These are phyloP conservation scores for Phellinidium pouzarii DNA, from an alignment of 1,284 basidiomycete genomes.

Conservation along the genomic window DNA sequence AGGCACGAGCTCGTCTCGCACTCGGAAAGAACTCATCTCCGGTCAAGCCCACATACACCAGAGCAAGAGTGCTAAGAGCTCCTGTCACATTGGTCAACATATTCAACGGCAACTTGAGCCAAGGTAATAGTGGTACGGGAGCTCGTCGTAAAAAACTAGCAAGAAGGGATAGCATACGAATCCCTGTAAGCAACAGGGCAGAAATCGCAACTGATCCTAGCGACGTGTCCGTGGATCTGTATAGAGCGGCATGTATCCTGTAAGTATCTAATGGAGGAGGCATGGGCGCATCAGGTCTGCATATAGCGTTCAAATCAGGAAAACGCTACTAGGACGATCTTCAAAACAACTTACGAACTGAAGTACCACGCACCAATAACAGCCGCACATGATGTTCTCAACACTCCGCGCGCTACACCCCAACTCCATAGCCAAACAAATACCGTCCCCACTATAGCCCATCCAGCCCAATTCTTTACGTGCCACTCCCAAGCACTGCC, in stretches of 20 bases:
- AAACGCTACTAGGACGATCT: constrained; percentile 2
- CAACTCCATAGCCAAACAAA: constrained; percentile 87
- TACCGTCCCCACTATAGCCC: constrained; percentile 67
- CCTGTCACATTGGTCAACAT: constrained; percentile 58
- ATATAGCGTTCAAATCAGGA: constrained; percentile 11
- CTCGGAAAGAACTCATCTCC: constrained; percentile 79
- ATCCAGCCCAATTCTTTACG: constrained; percentile 73
- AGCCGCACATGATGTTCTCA: constrained; percentile 73
- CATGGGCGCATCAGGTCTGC: constrained; percentile 42
- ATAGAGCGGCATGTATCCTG: constrained; percentile 71
- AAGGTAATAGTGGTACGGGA: constrained; percentile 38
- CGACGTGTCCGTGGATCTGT: constrained; percentile 74
- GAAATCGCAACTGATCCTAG: constrained; percentile 76
- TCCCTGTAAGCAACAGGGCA: constrained; percentile 66
- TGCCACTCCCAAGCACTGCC: constrained; percentile 56
- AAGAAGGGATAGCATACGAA: constrained; percentile 49
- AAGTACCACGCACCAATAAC: constrained; percentile 94
- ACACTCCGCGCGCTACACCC: constrained; percentile 78
- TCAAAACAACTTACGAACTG: constrained; percentile 48
- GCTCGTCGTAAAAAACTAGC: constrained; percentile 41
- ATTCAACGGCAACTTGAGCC: constrained; percentile 38
- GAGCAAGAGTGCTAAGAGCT: constrained; percentile 75
- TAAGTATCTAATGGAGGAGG: constrained; percentile 56
- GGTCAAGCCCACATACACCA: constrained; percentile 82
- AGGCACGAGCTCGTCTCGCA: constrained; percentile 58